These are phyloP conservation scores for Globisporangium orthogonon DNA, from an alignment of 352 stramenopile species.

Conservation along the genomic window DNA sequence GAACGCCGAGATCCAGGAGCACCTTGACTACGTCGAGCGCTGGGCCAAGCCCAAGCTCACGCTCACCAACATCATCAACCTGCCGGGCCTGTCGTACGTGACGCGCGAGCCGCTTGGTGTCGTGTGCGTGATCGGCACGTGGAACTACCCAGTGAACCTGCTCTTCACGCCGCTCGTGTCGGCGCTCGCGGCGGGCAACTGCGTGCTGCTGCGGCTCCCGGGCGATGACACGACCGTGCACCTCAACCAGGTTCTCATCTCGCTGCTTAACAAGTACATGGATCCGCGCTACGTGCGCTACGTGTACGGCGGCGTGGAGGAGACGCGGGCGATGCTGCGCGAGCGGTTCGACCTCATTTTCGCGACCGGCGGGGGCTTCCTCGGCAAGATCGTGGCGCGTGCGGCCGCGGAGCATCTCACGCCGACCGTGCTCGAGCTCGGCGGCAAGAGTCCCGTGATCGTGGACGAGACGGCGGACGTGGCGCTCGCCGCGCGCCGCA, in stretches of 20 bases:
- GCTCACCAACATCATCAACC: slow-evolving; percentile 47
- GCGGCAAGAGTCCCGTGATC: slow-evolving; percentile 91
- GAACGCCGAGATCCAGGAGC: slow-evolving; percentile 65
- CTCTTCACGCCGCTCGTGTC: slow-evolving; percentile 69
- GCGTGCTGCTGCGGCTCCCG: slow-evolving; percentile 88
- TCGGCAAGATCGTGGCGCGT: slow-evolving; percentile 89
- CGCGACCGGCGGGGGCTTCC: slow-evolving; percentile 56
- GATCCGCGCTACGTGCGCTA: slow-evolving; percentile 72
- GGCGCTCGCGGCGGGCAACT: slow-evolving; percentile 90
- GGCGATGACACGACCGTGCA: slow-evolving; percentile 77
- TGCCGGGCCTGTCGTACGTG: slow-evolving; percentile 61
- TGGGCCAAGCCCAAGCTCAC: slow-evolving; percentile 47
- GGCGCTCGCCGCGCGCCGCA: slow-evolving; percentile 51
- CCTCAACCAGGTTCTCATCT: slow-evolving; percentile 45
- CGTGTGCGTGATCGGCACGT: slow-evolving; percentile 88
- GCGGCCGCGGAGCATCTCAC: slow-evolving; percentile 92
- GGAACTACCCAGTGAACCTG: slow-evolving; percentile 90
- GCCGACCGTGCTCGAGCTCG: slow-evolving; percentile 92
- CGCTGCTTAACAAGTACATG: slow-evolving; percentile 69
- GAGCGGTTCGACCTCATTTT: slow-evolving; percentile 86
- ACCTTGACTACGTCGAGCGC: slow-evolving; percentile 67
- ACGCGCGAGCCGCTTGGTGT: slow-evolving; percentile 70
- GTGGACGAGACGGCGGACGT: slow-evolving; percentile 60
- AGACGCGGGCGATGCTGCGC: slow-evolving; percentile 75
- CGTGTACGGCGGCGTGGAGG: slow-evolving; percentile 76